These are phyloP conservation scores for Symbiodinium pilosum DNA, from an alignment of 73 alveolate genomes.

Conservation along the genomic window DNA sequence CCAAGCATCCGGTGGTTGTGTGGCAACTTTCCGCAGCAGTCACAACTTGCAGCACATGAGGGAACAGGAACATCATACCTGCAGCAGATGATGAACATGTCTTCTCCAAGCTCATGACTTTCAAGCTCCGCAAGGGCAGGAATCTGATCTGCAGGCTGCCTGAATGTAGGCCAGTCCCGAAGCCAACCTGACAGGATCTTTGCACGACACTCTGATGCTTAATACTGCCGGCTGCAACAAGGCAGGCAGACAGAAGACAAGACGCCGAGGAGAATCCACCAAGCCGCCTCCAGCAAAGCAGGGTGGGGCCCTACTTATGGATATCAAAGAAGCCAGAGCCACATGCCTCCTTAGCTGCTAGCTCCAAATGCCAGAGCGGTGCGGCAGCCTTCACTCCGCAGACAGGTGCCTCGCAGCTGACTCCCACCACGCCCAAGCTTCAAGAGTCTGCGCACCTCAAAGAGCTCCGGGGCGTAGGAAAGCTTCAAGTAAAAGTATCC, in stretches of 20 bases:
- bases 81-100: background rate
- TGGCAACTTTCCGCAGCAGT: conserved; percentile 77
- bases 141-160: background rate
- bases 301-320: too few species aligned
- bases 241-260: conserved; percentile 54
- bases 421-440: background rate
- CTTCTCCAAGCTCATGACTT: background rate
- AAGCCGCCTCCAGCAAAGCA: conserved; percentile 60
- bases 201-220: too few species aligned
- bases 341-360: conserved; percentile 49
- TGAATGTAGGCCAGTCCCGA: conserved; percentile 88
- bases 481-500: conserved; percentile 84
- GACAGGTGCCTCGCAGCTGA: conserved; percentile 61
- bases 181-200: conserved; percentile 31
- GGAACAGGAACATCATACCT: conserved; percentile 94
- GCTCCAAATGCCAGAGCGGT: conserved; percentile 72
- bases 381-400: conserved; percentile 61
- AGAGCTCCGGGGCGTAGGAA: conserved; percentile 67
- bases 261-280: conserved; percentile 92
- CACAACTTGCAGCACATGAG: conserved; percentile 92
- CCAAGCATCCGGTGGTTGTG: conserved; percentile 29
- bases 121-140: background rate
- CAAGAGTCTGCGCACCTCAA: conserved; percentile 16
- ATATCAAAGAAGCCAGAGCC: too few species aligned
- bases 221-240: too few species aligned